A percentile compares a stretch with the other conserved stretches of the same genome.
These are phyloP conservation scores for Niveomyces coronatus DNA, from an alignment of 2,329 filamentous ascomycete species.

Conservation along the genomic window DNA sequence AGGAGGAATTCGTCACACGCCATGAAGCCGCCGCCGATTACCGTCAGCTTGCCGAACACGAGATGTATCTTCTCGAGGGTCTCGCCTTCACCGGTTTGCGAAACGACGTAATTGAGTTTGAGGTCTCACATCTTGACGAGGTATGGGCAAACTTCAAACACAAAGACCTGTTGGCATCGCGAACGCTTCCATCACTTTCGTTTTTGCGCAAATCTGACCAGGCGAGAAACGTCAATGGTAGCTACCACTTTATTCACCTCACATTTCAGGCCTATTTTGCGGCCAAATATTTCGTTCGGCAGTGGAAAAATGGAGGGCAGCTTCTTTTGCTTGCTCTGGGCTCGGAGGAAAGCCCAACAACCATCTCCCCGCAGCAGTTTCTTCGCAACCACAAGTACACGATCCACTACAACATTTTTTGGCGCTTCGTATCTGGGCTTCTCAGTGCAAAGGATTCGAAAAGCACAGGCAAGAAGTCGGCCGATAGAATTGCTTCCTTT, in stretches of 20 bases:
- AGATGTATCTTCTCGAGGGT: neutral
- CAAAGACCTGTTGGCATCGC: no score
- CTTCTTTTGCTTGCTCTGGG: slow-evolving; percentile 13
- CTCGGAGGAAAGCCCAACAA: neutral
- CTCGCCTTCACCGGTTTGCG: neutral
- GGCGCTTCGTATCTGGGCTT: slow-evolving; percentile 31
- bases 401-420: slow-evolving; percentile 28
- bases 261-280: slow-evolving; percentile 34
- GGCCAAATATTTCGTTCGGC: slow-evolving; percentile 26
- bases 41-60: neutral
- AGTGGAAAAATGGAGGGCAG: slow-evolving; percentile 16
- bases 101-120: neutral
- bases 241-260: slow-evolving; percentile 31
- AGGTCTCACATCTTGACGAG: no score
- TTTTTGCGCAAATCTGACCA: slow-evolving; percentile 26
- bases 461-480: no score
- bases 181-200: slow-evolving; percentile 20
- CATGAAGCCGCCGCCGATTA: neutral
- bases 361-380: slow-evolving; percentile 15
- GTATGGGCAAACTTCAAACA: no score
- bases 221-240: slow-evolving; percentile 12
- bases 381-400: slow-evolving; percentile 27
- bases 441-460: slow-evolving; percentile 14
- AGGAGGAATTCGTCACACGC: neutral
- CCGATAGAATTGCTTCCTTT: slow-evolving; percentile 16